These are phyloP conservation scores for Craspedostauros australis DNA, from an alignment of 108 stramenopile genomes.

Conservation along the genomic window DNA sequence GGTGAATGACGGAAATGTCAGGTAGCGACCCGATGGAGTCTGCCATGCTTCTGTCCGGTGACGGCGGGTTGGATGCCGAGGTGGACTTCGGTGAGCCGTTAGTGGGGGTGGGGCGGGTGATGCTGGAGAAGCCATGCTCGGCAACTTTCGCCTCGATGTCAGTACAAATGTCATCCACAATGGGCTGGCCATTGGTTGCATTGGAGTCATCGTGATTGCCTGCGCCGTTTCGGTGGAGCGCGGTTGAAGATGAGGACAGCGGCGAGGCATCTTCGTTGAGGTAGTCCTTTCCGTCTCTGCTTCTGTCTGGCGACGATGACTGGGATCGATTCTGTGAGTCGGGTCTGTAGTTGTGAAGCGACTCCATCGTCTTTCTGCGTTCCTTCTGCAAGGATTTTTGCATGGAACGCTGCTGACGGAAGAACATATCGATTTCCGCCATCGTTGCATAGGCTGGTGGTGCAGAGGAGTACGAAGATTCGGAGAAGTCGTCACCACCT, in stretches of 20 bases:
- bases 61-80: too few species aligned
- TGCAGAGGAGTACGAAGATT: background rate
- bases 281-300: background rate
- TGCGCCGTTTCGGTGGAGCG: conserved; percentile 4
- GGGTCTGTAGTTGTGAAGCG: background rate
- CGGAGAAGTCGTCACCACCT: background rate
- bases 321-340: background rate
- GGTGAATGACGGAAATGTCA: too few species aligned
- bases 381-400: conserved; percentile 8
- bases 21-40: too few species aligned
- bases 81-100: too few species aligned
- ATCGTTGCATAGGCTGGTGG: conserved; percentile 1
- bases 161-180: too few species aligned
- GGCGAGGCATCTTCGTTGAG: background rate
- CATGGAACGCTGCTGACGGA: background rate
- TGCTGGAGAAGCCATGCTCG: too few species aligned
- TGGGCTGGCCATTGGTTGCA: too few species aligned
- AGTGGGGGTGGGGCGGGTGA: too few species aligned
- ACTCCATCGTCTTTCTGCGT: background rate
- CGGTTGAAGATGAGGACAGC: background rate
- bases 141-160: too few species aligned
- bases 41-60: too few species aligned
- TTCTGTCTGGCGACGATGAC: too few species aligned
- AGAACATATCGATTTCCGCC: conserved; percentile 6
- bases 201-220: too few species aligned